phyloP scores from a whole-genome alignment of 352 stramenopile genomes.

The Phytophthora vignae region DNA sequence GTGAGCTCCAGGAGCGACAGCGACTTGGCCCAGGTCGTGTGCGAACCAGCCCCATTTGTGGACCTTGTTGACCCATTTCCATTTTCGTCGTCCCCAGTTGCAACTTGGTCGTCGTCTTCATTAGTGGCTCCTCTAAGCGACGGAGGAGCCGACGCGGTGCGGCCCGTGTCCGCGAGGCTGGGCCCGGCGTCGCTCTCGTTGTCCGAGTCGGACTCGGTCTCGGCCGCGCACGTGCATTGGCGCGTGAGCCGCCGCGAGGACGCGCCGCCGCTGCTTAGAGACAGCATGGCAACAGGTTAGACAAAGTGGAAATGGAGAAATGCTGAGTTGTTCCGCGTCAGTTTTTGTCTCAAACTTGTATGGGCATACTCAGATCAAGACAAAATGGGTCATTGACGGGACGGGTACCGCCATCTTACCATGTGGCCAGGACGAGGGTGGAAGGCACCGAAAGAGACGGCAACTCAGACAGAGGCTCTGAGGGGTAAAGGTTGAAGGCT shows the following conservation, averaged over 20 bases:
- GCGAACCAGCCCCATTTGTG: neutral
- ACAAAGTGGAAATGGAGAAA: conserved; percentile 15
- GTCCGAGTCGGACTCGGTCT: conserved; percentile 81
- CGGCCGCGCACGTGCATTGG: conserved; percentile 75
- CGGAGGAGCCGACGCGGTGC: conserved; percentile 18
- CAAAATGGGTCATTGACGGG: conserved; percentile 7
- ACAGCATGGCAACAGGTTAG: conserved; percentile 12
- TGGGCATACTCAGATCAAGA: conserved; percentile 7
- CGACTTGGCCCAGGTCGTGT: conserved; percentile 32
- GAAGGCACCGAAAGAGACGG: neutral
- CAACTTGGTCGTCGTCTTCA: neutral
- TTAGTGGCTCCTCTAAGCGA: conserved; percentile 6
- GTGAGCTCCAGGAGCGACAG: conserved; percentile 45
- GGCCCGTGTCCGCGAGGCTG: conserved; percentile 4
- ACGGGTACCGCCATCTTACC: neutral
- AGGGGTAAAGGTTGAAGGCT: neutral
- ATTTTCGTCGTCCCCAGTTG: conserved; percentile 2
- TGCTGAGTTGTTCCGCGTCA: neutral
- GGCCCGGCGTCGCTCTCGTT: conserved; percentile 45
- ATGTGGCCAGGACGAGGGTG: neutral
- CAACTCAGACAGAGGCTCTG: neutral
- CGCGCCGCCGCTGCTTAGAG: conserved; percentile 1
- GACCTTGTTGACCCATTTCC: conserved; percentile 15
- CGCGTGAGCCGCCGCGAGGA: conserved; percentile 39
- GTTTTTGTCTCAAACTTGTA: conserved; percentile 20